Percentiles rank a stretch among this genome's conserved stretches.
These are phyloP conservation scores for Sarocladium strictum DNA, from an alignment of 2,329 filamentous ascomycete species.

Conservation along the genomic window DNA sequence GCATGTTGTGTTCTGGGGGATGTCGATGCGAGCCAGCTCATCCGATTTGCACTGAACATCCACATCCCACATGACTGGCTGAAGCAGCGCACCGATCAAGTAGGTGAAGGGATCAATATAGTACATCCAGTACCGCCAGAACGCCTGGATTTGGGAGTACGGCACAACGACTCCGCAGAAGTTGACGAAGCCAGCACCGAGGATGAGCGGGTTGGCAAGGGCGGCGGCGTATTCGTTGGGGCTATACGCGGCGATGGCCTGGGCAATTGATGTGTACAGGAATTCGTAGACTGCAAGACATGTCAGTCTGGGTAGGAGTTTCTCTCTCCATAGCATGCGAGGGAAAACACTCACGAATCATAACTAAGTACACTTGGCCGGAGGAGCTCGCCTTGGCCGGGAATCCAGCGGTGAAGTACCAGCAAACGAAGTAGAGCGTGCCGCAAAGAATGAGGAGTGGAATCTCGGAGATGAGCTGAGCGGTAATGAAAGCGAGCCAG, in stretches of 20 bases:
- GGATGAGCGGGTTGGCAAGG: slow-evolving; percentile 49
- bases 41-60: slow-evolving; percentile 26
- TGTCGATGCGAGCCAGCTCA: slow-evolving; percentile 42
- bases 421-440: slow-evolving; percentile 56
- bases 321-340: background rate
- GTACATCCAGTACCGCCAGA: slow-evolving; percentile 61
- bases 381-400: background rate
- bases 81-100: slow-evolving; percentile 48
- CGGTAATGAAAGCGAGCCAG: slow-evolving; percentile 60
- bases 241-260: slow-evolving; percentile 57
- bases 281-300: slow-evolving; percentile 44
- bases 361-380: background rate
- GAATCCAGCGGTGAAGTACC: slow-evolving; percentile 61
- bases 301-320: background rate
- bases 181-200: slow-evolving; percentile 50
- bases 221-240: slow-evolving; percentile 55
- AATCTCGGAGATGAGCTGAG: slow-evolving; percentile 61
- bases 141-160: slow-evolving; percentile 52
- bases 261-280: slow-evolving; percentile 54
- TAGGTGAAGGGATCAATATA: slow-evolving; percentile 58
- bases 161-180: slow-evolving; percentile 75
- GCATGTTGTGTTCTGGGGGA: slow-evolving; percentile 43
- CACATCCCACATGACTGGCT: background rate
- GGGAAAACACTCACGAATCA: slow-evolving; percentile 21
- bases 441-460: slow-evolving; percentile 59